phyloP scores from a whole-genome alignment of 2,329 filamentous ascomycete genomes.

The Aspergillus persii region DNA sequence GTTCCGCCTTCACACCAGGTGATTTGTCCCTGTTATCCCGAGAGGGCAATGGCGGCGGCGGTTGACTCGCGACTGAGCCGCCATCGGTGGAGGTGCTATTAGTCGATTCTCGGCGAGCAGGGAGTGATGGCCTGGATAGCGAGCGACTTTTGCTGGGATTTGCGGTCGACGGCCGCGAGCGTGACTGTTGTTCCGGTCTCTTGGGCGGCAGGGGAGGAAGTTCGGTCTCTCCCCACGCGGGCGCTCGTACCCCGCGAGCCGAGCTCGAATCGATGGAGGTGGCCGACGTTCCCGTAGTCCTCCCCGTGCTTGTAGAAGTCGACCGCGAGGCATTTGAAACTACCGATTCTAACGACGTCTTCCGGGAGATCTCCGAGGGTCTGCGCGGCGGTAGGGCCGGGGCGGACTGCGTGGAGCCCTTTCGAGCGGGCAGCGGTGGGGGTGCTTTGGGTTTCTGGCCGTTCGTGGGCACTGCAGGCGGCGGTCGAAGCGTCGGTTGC shows the following conservation, averaged over 20 bases:
- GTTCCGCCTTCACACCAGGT: slow-evolving; percentile 14
- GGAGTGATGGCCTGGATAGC: slow-evolving; percentile 19
- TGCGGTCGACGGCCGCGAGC: slow-evolving; percentile 20
- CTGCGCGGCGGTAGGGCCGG: slow-evolving; percentile 52
- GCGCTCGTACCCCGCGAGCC: slow-evolving; percentile 49
- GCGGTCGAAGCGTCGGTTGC: slow-evolving; percentile 25
- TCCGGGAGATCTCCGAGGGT: slow-evolving; percentile 36
- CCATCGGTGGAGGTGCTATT: slow-evolving; percentile 14
- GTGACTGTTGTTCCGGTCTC: slow-evolving; percentile 29
- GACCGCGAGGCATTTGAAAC: slow-evolving; percentile 54
- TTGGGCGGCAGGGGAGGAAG: slow-evolving; percentile 57
- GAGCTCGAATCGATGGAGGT: slow-evolving; percentile 29
- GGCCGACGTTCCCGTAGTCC: slow-evolving; percentile 33
- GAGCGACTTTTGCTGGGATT: slow-evolving; percentile 16
- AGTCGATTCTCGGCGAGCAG: slow-evolving; percentile 20
- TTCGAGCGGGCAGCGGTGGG: slow-evolving; percentile 49
- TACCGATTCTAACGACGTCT: slow-evolving; percentile 50
- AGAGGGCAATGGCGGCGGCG: slow-evolving; percentile 27
- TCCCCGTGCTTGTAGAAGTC: slow-evolving; percentile 40
- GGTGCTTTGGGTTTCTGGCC: slow-evolving; percentile 32
- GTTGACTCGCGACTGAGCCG: slow-evolving; percentile 9
- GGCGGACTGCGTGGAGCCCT: slow-evolving; percentile 32
- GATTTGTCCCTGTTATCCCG: slow-evolving; percentile 15
- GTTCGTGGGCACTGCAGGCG: slow-evolving; percentile 17
- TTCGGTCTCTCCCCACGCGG: slow-evolving; percentile 55